These are phyloP conservation scores for Huntiella moniliformis DNA, from an alignment of 2,329 filamentous ascomycete genomes.

Conservation along the genomic window DNA sequence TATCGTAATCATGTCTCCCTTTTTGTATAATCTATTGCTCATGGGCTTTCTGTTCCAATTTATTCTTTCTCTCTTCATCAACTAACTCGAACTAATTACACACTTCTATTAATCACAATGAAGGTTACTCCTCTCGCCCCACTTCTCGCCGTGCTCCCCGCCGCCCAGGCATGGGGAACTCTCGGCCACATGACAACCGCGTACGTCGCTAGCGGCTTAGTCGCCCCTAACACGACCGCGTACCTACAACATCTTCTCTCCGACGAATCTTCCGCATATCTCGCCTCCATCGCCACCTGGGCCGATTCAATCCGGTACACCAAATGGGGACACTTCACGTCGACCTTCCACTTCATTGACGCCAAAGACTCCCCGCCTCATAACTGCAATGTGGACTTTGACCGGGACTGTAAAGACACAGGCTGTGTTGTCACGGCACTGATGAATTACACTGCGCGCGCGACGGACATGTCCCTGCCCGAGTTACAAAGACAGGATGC, in stretches of 20 bases:
- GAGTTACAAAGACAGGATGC: slow-evolving; percentile 34
- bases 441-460: slow-evolving; percentile 39
- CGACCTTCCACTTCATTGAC: slow-evolving; percentile 50
- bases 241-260: slow-evolving; percentile 40
- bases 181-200: slow-evolving; percentile 49
- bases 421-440: slow-evolving; percentile 46
- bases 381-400: slow-evolving; percentile 36
- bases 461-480: slow-evolving; percentile 27
- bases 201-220: slow-evolving; percentile 42
- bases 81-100: too few species aligned
- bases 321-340: slow-evolving; percentile 40
- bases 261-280: slow-evolving; percentile 35
- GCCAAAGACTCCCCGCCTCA: slow-evolving; percentile 42
- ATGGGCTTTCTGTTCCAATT: too few species aligned
- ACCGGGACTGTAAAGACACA: slow-evolving; percentile 40
- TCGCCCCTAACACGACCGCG: slow-evolving; percentile 33
- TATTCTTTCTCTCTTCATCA: too few species aligned
- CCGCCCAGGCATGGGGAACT: slow-evolving; percentile 25
- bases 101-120: slow-evolving; percentile 15
- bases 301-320: slow-evolving; percentile 48
- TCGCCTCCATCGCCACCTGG: slow-evolving; percentile 47
- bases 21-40: too few species aligned
- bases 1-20: too few species aligned
- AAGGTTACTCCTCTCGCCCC: slow-evolving; percentile 18
- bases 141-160: slow-evolving; percentile 18